Percentiles rank a stretch among this genome's conserved stretches.
Conservation (phyloP, 306 rosid genomes). For the Quercus bicolor region DNA sequence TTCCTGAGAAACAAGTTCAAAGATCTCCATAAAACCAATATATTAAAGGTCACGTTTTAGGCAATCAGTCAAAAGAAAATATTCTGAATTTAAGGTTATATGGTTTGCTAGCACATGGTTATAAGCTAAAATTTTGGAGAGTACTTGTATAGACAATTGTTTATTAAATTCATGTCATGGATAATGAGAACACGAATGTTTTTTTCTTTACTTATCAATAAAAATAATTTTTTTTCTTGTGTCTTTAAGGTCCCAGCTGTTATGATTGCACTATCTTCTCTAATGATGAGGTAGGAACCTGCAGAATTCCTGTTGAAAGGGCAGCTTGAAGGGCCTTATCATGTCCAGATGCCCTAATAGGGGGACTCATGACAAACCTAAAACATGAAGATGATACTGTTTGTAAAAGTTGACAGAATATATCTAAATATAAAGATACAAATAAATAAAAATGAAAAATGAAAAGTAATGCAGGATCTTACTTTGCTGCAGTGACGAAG, state of each 20-base stretch:
- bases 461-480: conserved; percentile 27
- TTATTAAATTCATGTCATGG: too few species aligned
- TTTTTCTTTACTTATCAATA: neutral
- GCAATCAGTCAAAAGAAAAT: neutral
- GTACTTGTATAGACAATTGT: neutral
- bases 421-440: neutral
- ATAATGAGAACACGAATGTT: neutral
- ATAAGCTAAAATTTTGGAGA: neutral
- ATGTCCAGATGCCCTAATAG: conserved; percentile 77
- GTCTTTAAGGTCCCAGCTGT: conserved; percentile 9
- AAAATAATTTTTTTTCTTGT: neutral
- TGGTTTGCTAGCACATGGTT: neutral
- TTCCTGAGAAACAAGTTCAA: conserved; percentile 10
- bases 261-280: neutral
- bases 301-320: conserved; percentile 76
- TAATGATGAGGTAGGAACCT: conserved; percentile 44
- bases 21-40: conserved; percentile 5
- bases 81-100: neutral
- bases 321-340: conserved; percentile 93
- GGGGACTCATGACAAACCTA: conserved; percentile 99
- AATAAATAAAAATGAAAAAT: conserved; percentile 7
- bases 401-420: conserved; percentile 10
- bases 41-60: neutral
- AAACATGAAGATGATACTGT: conserved; percentile 22
- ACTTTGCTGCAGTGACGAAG: conserved; percentile 76